Base-by-base conservation (phyloP, 768 basidiomycete genomes). In the Pleurotus djamor region DNA sequence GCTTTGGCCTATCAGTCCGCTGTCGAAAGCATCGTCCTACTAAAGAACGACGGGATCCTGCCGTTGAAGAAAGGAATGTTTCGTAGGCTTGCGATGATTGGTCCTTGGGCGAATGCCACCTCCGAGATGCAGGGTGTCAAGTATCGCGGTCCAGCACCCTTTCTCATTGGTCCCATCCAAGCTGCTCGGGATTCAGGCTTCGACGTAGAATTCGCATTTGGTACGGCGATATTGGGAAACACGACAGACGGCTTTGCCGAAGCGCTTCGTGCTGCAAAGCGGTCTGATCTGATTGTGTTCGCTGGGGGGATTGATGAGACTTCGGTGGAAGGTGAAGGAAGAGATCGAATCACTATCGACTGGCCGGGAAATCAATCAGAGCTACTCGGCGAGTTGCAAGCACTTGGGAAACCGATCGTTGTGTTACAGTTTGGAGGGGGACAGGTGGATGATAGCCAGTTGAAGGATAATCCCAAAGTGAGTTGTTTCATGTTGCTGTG, bases 41-140 rank as follows among this genome's bases (percentile, higher is more conserved):
- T 88, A 14, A 88, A 88, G 74, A 89, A 88, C 64, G 83, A 86
- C 59, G 81, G 79, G 12, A 78, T 76, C 4, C 72, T 89, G 2
- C 87, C 87, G 2, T 71, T 88, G 43, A 72, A 75, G n/a, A 64
- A 66, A 16, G 14, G 16, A 0, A 72, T 69, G 0, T 69, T 79
- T 58, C 81, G 77, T 57, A 80, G 73, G 6, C 67, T 89, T n/a
- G 86, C 84, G 4, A 66, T 88, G 45, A 76, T 88, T 57, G 87
- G 88, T 0, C 84, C 84, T 2, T 84, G 77, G 76, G 80, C 78
- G 5, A 82, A 82, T 63, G 83, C 83, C 3, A 85, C 84, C 0
- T 76, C 65, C 5, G 74, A 79, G 59, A 77, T 85, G 80, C 83
- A 85, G 60, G 84, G 83, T 7, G 45, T 47, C n/a, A 85, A 84